Evolutionary conservation across 1,284 basidiomycete species (phyloP).

Genomic region (Gomphus sp.): DNA sequence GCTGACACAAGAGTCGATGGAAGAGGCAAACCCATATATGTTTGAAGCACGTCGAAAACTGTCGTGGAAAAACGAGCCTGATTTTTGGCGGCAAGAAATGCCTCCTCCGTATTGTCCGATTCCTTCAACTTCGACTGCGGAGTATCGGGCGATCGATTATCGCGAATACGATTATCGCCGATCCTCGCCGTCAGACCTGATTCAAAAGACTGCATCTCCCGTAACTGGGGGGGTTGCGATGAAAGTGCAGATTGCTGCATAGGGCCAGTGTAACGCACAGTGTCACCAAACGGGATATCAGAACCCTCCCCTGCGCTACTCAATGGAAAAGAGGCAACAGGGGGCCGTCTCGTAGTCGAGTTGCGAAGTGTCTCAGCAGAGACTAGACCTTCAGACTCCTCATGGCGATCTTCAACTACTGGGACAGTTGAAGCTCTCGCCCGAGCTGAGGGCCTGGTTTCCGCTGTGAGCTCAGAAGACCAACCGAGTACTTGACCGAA

Average conservation of each 20-base stretch:
- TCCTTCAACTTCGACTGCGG: background rate
- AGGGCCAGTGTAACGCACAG: slow-evolving; percentile 11
- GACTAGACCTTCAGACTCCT: background rate
- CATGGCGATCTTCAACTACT: background rate
- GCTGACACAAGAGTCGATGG: slow-evolving; percentile 41
- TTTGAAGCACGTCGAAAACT: slow-evolving; percentile 76
- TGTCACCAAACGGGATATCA: slow-evolving; percentile 18
- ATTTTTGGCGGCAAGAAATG: slow-evolving; percentile 24
- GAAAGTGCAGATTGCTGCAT: slow-evolving; percentile 25
- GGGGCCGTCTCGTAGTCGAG: background rate
- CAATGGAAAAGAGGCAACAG: slow-evolving; percentile 8
- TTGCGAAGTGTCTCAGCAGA: background rate
- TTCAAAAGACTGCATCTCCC: slow-evolving; percentile 77
- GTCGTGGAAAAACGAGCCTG: slow-evolving; percentile 55
- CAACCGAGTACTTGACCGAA: slow-evolving; percentile 7
- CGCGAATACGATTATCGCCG: background rate
- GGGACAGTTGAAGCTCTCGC: background rate
- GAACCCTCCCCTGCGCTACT: background rate
- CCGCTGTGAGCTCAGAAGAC: slow-evolving; percentile 5
- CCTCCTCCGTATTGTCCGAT: background rate
- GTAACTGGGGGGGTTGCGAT: slow-evolving; percentile 39
- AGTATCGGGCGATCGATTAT: background rate
- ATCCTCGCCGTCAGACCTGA: slow-evolving; percentile 62
- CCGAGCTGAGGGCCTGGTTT: background rate
- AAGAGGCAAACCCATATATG: slow-evolving; percentile 62